phyloP scores from a whole-genome alignment of 2,329 filamentous ascomycete genomes.

The Acrodontium crateriforme region DNA sequence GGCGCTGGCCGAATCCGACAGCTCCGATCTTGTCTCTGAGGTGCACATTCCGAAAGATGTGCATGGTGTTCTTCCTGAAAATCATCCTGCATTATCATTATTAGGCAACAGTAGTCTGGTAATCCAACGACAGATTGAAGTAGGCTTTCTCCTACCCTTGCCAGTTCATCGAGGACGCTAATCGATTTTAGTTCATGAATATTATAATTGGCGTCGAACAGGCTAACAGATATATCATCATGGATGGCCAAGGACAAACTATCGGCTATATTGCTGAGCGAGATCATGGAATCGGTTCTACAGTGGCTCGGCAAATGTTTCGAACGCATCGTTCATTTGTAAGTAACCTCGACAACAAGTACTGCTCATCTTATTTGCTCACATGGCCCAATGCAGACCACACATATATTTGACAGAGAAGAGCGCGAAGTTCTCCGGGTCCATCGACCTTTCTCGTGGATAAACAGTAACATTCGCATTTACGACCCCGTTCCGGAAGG shows the following conservation, averaged over 20 bases:
- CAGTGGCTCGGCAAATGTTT: conserved; percentile 45
- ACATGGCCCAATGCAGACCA: too few relatives aligned
- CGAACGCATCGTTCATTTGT: conserved; percentile 49
- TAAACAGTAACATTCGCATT: conserved; percentile 44
- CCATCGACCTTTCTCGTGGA: conserved; percentile 50
- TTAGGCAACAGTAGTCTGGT: conserved; percentile 48
- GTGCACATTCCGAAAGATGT: conserved; percentile 49
- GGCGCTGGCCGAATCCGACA: conserved; percentile 31
- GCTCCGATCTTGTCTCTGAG: conserved; percentile 39
- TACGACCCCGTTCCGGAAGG: conserved; percentile 36
- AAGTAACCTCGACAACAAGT: too few relatives aligned
- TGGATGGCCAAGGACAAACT: conserved; percentile 49
- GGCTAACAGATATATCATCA: conserved; percentile 51
- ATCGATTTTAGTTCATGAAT: too few relatives aligned
- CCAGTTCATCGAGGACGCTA: too few relatives aligned
- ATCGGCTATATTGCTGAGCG: conserved; percentile 52
- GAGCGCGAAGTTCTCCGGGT: conserved; percentile 49
- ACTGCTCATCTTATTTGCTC: too few relatives aligned
- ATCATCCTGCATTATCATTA: conserved; percentile 44
- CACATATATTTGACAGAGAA: conserved; percentile 49
- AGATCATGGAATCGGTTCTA: conserved; percentile 44
- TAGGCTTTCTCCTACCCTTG: too few relatives aligned
- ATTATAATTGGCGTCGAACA: conserved; percentile 53
- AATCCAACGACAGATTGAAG: conserved; percentile 48
- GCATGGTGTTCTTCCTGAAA: conserved; percentile 42